Evolutionary conservation across 2,329 filamentous ascomycete genomes (phyloP).

Genomic region (Cordyceps pruinosa): DNA sequence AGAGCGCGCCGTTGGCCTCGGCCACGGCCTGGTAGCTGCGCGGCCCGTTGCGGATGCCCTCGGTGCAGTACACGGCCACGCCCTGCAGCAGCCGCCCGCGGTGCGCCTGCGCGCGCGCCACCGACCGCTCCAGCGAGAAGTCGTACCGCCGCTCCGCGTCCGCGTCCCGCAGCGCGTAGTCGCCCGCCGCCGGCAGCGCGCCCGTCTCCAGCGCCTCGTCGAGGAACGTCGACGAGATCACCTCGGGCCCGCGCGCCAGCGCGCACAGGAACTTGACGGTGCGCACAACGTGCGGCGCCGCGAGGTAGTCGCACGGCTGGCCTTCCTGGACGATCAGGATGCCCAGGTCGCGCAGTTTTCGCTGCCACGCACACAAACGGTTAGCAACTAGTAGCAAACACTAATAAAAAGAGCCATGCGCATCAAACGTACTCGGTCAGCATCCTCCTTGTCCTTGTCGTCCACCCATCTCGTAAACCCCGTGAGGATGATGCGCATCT

Average conservation of each 20-base stretch:
- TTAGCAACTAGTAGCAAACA: no score
- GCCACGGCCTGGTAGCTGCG: conserved; percentile 84
- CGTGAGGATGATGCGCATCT: conserved; percentile 73
- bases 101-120: conserved; percentile 67
- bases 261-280: conserved; percentile 92
- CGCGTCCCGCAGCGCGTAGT: conserved; percentile 64
- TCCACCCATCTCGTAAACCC: conserved; percentile 78
- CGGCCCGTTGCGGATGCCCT: conserved; percentile 69
- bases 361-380: conserved; percentile 49
- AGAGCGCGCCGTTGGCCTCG: conserved; percentile 79
- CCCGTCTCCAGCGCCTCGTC: conserved; percentile 67
- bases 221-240: conserved; percentile 74
- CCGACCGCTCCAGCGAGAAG: conserved; percentile 61
- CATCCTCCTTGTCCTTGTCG: conserved; percentile 65
- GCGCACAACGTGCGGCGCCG: conserved; percentile 77
- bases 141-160: conserved; percentile 65
- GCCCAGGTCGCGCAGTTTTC: conserved; percentile 73
- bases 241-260: conserved; percentile 69
- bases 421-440: conserved; percentile 66
- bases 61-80: conserved; percentile 78
- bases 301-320: conserved; percentile 73
- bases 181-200: conserved; percentile 54
- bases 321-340: conserved; percentile 74
- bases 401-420: no score
- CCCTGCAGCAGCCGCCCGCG: conserved; percentile 67